These are phyloP conservation scores for Mycena olivaceomarginata DNA, from an alignment of 768 basidiomycete genomes.

Conservation along the genomic window DNA sequence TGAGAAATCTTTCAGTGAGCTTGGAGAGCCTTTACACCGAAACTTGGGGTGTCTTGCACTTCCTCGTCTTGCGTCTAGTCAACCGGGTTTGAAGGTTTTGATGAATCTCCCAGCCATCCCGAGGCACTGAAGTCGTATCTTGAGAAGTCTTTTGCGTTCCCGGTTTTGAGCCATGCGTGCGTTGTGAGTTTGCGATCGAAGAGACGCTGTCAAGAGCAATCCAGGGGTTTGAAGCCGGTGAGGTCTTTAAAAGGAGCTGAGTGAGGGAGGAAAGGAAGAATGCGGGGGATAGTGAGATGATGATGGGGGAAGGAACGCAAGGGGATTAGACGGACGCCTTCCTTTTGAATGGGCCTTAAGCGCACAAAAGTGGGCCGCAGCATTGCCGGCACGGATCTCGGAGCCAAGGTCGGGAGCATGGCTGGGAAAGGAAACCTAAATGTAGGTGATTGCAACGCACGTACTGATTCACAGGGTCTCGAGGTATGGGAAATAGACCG, in stretches of 20 bases:
- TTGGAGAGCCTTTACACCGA: no score
- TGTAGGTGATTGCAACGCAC: neutral
- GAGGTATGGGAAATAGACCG: no score
- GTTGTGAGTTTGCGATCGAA: neutral
- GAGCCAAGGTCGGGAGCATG: neutral
- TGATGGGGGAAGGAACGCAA: conserved; percentile 8
- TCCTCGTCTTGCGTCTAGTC: neutral
- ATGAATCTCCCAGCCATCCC: neutral
- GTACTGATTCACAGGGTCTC: neutral
- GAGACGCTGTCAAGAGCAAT: neutral
- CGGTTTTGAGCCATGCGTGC: neutral
- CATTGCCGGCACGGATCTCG: neutral
- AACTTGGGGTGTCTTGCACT: no score
- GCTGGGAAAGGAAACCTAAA: neutral
- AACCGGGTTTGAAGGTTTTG: neutral
- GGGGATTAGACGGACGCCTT: neutral
- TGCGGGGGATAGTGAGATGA: neutral
- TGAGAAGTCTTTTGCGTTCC: conserved; percentile 1
- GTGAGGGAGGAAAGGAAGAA: neutral
- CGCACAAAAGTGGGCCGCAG: neutral
- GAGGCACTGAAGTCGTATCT: conserved; percentile 5
- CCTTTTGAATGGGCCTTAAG: neutral
- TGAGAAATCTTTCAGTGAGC: neutral
- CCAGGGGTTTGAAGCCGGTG: neutral
- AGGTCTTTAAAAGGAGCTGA: conserved; percentile 8